Percentiles rank a stretch among this genome's conserved stretches.
These are phyloP conservation scores for Martensiomyces pterosporus DNA, from an alignment of 192 early-diverging fungal species.

Conservation along the genomic window DNA sequence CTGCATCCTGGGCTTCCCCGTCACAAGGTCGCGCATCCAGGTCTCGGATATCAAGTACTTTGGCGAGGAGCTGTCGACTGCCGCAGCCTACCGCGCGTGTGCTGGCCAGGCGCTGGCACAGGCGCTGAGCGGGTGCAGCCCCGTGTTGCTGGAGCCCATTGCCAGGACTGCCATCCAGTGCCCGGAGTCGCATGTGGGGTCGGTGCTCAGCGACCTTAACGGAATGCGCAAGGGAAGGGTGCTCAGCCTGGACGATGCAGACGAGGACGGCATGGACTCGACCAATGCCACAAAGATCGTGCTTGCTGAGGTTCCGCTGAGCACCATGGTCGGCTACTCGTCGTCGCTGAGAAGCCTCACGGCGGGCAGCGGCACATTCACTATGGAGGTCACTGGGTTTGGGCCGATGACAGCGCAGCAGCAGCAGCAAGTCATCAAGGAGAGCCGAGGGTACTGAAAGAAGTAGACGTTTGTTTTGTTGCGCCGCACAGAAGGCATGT, in stretches of 20 bases:
- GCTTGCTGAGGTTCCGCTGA: slow-evolving; percentile 66
- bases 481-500: too few relatives aligned
- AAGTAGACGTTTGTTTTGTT: too few relatives aligned
- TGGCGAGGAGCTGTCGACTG: slow-evolving; percentile 52
- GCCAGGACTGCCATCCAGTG: slow-evolving; percentile 71
- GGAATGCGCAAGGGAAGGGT: slow-evolving; percentile 72
- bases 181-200: slow-evolving; percentile 68
- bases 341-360: slow-evolving; percentile 79
- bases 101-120: slow-evolving; percentile 59
- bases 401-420: slow-evolving; percentile 71
- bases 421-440: slow-evolving; percentile 64
- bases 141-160: slow-evolving; percentile 73
- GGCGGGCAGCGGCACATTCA: slow-evolving; percentile 76
- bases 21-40: slow-evolving; percentile 59
- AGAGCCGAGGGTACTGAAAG: slow-evolving; percentile 56
- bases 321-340: slow-evolving; percentile 82
- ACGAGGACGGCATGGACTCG: slow-evolving; percentile 5
- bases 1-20: slow-evolving; percentile 72
- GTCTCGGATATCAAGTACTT: slow-evolving; percentile 54
- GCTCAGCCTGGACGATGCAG: slow-evolving; percentile 52
- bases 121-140: slow-evolving; percentile 45
- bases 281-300: slow-evolving; percentile 15
- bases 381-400: slow-evolving; percentile 81
- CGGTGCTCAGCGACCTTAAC: slow-evolving; percentile 75
- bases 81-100: slow-evolving; percentile 59